Conservation (phyloP, 768 basidiomycete genomes). For the Leccinum boreale region DNA sequence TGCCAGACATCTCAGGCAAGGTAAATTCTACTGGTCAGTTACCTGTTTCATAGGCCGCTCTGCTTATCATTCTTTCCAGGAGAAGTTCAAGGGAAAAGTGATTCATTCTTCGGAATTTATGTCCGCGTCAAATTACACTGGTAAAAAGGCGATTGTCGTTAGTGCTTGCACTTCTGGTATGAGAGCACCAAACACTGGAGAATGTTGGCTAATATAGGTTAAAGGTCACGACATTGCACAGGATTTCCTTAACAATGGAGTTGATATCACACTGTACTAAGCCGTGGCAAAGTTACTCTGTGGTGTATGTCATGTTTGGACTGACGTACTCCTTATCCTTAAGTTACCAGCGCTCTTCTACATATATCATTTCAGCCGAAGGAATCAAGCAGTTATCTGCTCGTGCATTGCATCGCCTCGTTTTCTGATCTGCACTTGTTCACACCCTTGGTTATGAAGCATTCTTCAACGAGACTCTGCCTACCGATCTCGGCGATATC, state of each 20-base stretch:
- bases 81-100: constrained; percentile 50
- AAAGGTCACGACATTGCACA: constrained; percentile 38
- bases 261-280: constrained; percentile 30
- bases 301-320: background rate
- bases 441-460: background rate
- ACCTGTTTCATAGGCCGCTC: background rate
- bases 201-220: constrained; percentile 9
- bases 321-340: background rate
- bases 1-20: constrained; percentile 44
- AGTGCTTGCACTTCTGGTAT: constrained; percentile 62
- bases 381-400: constrained; percentile 1
- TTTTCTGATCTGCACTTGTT: background rate
- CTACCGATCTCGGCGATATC: constrained; percentile 22
- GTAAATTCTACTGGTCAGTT: constrained; percentile 17
- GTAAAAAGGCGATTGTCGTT: constrained; percentile 66
- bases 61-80: constrained; percentile 26
- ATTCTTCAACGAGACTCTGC: constrained; percentile 17
- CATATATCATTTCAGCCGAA: constrained; percentile 13
- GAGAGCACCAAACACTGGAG: background rate
- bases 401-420: constrained; percentile 2
- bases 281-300: background rate
- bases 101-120: constrained; percentile 54
- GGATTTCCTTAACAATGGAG: constrained; percentile 30
- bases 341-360: constrained; percentile 32
- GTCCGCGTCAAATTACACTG: constrained; percentile 44